Evolutionary conservation across 2,329 filamentous ascomycete species (phyloP).

Genomic region (Botrytis elliptica): DNA sequence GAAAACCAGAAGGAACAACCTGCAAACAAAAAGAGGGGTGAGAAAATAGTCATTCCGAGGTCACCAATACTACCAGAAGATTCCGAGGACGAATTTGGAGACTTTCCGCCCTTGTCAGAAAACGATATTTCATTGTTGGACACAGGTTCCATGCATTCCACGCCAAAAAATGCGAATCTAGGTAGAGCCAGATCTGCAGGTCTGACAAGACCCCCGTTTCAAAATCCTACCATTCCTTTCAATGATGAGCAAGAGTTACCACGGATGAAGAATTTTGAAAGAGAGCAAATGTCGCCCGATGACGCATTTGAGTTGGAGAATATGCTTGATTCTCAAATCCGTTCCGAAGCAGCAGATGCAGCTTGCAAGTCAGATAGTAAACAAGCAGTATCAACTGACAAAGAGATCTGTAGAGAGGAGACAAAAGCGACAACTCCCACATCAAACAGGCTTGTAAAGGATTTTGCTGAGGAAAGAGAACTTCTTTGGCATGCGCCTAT

Average conservation of each 20-base stretch:
- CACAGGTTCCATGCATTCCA: conserved; percentile 2
- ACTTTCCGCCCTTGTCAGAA: conserved; percentile 38
- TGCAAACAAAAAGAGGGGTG: not conserved
- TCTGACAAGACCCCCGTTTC: not conserved
- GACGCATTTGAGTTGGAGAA: not conserved
- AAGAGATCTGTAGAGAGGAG: not conserved
- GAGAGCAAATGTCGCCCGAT: not conserved
- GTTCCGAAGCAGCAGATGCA: conserved; percentile 11
- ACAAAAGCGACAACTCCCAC: not conserved
- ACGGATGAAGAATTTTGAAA: conserved; percentile 13
- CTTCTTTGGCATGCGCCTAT: conserved; percentile 10
- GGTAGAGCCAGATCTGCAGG: not conserved
- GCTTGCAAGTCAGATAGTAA: not conserved
- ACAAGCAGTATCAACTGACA: not conserved
- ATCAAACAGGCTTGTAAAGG: not conserved
- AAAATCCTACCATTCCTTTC: not conserved
- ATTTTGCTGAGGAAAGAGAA: not conserved
- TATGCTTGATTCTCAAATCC: conserved; percentile 16
- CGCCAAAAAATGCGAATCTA: not conserved
- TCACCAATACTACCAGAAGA: conserved; percentile 23
- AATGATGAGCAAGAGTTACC: conserved; percentile 11
- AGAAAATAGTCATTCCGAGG: not conserved
- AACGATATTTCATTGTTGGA: conserved; percentile 29
- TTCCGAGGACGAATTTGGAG: conserved; percentile 39
- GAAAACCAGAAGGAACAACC: conserved; percentile 3